Base-by-base conservation (phyloP, 1,139 yeast species). In the Sugiyamaella novakii region DNA sequence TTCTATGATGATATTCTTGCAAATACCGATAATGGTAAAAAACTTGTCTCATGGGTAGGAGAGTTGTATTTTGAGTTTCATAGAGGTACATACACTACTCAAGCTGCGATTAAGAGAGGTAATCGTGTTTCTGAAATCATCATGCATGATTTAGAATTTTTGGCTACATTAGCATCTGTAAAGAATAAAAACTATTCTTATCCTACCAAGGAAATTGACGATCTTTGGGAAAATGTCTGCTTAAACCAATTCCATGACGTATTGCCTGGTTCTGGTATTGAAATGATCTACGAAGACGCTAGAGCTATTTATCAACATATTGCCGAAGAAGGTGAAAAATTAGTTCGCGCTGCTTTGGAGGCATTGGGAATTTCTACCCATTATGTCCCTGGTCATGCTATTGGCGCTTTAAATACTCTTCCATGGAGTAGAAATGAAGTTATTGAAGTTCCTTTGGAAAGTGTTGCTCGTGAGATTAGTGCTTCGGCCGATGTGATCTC, bases 211-310 rank as follows among this genome's bases (percentile, higher is more conserved):
- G 78, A 82, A 52, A 76, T 92, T 47, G 82, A 82, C 56, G 76
- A 70, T 1, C 68, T 89, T 51, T 92, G 98, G 98, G 94, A 88
- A 67, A 83, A 87, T 65, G 80, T 91, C 31, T 81, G 91, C 56
- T 73, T 92, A 54, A 89, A 96, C 66, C 98, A 92, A 66, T 92
- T 92, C 72, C 98, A 92, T 66, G 98, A 92, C 71, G 97, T 92
- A 12, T 75, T 92, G 51, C 98, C 98, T 5, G 98, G 98, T 2
- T 84, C 96, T 21, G 87, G 96, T 69, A 92, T 92, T 61, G 96
- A 89, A 53, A 83, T 87, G 84, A 96, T 92, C 18, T 92, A 92
- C 67, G 89, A 88, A 54, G 98, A 92, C 63, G 97, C 91, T n/a
- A 79, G 83, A 62, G 89, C 89, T 22, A 83, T 87, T 79, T 76